Evolutionary conservation across 768 basidiomycete species (phyloP).

Genomic region (Gymnopilus dilepis): DNA sequence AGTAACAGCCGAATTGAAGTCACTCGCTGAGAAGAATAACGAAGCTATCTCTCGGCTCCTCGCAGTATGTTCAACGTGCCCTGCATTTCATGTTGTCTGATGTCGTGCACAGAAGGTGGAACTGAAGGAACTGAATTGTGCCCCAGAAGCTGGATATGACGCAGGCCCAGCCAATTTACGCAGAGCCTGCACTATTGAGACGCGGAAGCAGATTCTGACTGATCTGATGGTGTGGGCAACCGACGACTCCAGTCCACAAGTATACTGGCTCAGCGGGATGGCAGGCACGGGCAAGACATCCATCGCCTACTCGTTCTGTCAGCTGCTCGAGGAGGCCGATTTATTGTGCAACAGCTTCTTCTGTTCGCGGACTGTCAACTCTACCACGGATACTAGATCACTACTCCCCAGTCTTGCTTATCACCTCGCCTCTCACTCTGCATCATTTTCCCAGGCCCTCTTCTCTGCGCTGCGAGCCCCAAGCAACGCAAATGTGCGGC

Average conservation of each 20-base stretch:
- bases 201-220: background rate
- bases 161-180: background rate
- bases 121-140: background rate
- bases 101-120: background rate
- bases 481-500: background rate
- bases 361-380: constrained; percentile 10
- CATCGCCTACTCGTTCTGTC: constrained; percentile 25
- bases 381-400: background rate
- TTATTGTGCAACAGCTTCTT: constrained; percentile 45
- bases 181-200: background rate
- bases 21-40: background rate
- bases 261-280: constrained; percentile 30
- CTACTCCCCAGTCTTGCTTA: constrained; percentile 11
- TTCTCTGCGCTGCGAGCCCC: background rate
- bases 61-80: background rate
- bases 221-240: background rate
- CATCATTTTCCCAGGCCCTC: background rate
- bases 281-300: constrained; percentile 31
- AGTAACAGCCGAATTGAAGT: background rate
- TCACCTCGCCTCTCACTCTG: constrained; percentile 1
- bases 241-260: constrained; percentile 24
- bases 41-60: background rate
- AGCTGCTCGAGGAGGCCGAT: constrained; percentile 41
- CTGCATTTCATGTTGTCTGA: background rate
- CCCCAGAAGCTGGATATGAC: background rate